phyloP scores from a whole-genome alignment of 345 rosid genomes.

The Sonneratia caseolaris region DNA sequence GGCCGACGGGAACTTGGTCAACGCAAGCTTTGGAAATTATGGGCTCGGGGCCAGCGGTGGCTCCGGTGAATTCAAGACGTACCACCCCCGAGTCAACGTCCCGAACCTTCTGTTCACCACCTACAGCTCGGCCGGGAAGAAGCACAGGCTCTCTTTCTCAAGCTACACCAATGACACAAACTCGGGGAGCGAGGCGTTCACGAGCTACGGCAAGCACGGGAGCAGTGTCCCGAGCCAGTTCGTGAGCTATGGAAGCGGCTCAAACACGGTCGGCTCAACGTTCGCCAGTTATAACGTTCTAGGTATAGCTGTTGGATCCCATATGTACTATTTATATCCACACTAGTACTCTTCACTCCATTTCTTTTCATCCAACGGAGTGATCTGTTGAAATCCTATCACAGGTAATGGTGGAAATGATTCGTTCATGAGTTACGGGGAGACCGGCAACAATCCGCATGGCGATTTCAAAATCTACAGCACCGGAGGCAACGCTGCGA shows the following conservation, averaged over 20 bases:
- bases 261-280: constrained; percentile 43
- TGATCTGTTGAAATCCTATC: too few species aligned
- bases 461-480: constrained; percentile 39
- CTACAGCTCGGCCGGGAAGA: constrained; percentile 28
- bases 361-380: too few species aligned
- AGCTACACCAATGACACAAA: constrained; percentile 33
- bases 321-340: too few species aligned
- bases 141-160: constrained; percentile 33
- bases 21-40: constrained; percentile 51
- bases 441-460: constrained; percentile 44
- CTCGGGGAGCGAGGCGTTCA: constrained; percentile 38
- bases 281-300: constrained; percentile 42
- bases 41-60: constrained; percentile 45
- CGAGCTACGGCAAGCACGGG: constrained; percentile 52
- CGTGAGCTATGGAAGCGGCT: constrained; percentile 26
- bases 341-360: too few species aligned
- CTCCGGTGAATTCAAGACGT: constrained; percentile 37
- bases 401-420: constrained; percentile 34
- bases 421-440: constrained; percentile 43
- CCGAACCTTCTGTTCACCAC: constrained; percentile 45
- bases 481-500: constrained; percentile 20
- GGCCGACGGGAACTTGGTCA: constrained; percentile 34
- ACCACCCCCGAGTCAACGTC: constrained; percentile 34
- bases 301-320: constrained; percentile 5
- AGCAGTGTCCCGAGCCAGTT: constrained; percentile 36